Conservation (phyloP, 495 filamentous ascomycete genomes). For the Penicillium flavigenum region DNA sequence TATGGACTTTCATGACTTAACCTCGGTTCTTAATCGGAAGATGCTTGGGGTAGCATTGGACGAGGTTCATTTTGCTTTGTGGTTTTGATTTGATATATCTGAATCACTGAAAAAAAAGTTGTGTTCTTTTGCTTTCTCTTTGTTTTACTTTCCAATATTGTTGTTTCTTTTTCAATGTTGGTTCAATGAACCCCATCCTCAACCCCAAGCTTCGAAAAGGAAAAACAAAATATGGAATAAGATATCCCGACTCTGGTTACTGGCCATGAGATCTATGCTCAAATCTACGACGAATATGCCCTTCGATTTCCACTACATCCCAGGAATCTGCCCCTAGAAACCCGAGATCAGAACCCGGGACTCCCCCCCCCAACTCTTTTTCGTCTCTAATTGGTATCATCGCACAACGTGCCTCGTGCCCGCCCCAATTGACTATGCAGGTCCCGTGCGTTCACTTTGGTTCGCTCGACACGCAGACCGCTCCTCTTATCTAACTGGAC, state of each 20-base stretch:
- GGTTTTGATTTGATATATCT: conserved; percentile 6
- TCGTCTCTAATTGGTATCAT: background rate
- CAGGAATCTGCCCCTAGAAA: background rate
- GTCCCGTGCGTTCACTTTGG: conserved; percentile 5
- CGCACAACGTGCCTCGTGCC: background rate
- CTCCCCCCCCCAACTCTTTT: background rate
- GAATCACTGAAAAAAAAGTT: conserved; percentile 14
- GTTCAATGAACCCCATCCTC: background rate
- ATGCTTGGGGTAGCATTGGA: conserved; percentile 15
- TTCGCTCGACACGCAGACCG: conserved; percentile 6
- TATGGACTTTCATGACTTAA: conserved; percentile 29
- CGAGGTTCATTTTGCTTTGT: conserved; percentile 12
- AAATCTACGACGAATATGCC: conserved; percentile 4
- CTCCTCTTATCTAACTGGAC: conserved; percentile 2
- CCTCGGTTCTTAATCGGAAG: conserved; percentile 27
- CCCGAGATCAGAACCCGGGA: background rate
- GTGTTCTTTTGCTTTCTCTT: conserved; percentile 5
- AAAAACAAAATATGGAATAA: conserved; percentile 11
- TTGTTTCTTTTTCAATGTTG: background rate
- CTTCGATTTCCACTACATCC: background rate
- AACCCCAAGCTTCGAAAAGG: conserved; percentile 9
- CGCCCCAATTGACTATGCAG: conserved; percentile 2
- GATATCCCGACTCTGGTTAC: conserved; percentile 17
- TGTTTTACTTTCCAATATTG: conserved; percentile 9
- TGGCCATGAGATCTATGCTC: conserved; percentile 6